Evolutionary conservation across 495 filamentous ascomycete genomes (phyloP), one percentile per base, ranked within the genome.

Genomic region (Oidiodendron maius): DNA sequence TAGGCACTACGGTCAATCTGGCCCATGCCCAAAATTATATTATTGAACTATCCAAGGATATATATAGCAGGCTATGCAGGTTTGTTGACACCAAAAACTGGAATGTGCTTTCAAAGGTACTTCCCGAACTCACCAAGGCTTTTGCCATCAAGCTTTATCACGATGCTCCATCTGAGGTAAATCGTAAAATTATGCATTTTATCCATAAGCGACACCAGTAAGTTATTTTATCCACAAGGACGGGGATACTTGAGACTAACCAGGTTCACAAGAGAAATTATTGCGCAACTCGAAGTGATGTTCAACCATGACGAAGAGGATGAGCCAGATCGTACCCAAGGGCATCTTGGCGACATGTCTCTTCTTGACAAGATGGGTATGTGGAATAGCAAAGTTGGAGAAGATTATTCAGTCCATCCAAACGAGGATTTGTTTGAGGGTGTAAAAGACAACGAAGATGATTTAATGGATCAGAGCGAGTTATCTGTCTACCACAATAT

Each of bases 91-190:
- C 34, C 34, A 25, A 1, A 28, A 40, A 40, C 30, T 35, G 34
- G 36, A 40, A 21, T 6, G 15, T 25, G 4, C 45, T 40, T 2
- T 39, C 34, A 15, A 40, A 11, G 12, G 35, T 26, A 11, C 35
- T 48, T 39, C 45, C 45, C 15, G 45, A 40, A 23, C 35, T 48
- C 12, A 48, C 40, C 34, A 48, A 48, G n/a, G 45, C 45, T 28
- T 40, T 48, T 48, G 45, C 45, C 22, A n/a, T 48, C 20, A 48
- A 39, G 22, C 11, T 48, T 24, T 39, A 36, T 40, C 35, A 48
- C 20, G 45, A 48, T 48, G 5, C 9, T 39, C 1, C 45, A 16
- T 22, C 45, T 18, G 0, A 48, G 30, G 35, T 25, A 16, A 48
- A 40, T 26, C 20, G 35, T 25, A 15, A 39, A 2, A 48, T 40